Conservation (phyloP, 2,329 filamentous ascomycete species). For the Talaromyces verruculosus region DNA sequence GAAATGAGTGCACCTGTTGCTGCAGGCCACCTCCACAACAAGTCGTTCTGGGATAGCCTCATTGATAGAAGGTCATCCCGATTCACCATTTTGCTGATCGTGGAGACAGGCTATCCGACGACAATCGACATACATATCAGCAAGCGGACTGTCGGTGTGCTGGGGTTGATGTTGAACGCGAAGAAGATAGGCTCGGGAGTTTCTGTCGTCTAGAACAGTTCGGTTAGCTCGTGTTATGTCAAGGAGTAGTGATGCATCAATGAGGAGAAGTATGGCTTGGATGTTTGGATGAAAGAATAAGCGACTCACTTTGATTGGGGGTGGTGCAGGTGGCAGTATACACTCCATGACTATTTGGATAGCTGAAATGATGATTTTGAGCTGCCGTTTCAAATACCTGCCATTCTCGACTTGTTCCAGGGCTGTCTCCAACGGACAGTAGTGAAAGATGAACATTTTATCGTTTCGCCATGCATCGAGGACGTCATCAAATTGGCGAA, state of each 20-base stretch:
- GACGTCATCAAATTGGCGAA: not conserved
- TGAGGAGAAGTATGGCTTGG: no score
- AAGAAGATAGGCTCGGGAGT: not conserved
- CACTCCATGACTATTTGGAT: no score
- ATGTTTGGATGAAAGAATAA: no score
- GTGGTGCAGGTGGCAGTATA: no score
- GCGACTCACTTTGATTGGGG: not conserved
- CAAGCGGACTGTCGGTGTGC: not conserved
- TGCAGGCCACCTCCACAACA: not conserved
- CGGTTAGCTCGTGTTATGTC: not conserved
- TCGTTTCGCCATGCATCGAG: not conserved
- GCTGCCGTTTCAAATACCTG: not conserved
- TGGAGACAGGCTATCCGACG: not conserved
- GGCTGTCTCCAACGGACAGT: not conserved
- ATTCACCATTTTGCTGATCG: not conserved
- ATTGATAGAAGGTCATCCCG: not conserved
- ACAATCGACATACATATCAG: not conserved
- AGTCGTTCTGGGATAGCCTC: not conserved
- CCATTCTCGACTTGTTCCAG: not conserved
- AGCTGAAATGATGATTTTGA: no score
- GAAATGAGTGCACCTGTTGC: not conserved
- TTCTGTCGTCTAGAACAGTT: no score
- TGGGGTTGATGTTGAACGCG: not conserved
- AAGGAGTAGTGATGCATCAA: not conserved
- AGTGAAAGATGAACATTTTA: not conserved